Conservation (phyloP, 2,329 filamentous ascomycete genomes). For the Raffaelea arxii region DNA sequence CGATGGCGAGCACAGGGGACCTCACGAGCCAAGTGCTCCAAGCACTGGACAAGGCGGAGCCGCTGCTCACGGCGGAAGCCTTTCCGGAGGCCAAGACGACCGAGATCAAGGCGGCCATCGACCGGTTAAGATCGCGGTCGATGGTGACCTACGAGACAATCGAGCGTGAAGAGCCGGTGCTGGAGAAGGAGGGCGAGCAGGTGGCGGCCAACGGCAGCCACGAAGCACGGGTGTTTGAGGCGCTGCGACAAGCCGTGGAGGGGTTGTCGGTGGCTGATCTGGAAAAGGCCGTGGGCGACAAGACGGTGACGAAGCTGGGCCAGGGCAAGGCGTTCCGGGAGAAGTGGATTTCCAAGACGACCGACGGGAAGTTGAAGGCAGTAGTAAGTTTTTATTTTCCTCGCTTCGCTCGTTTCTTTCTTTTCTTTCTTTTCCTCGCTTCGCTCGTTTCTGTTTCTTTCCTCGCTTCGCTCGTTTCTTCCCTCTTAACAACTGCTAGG, state of each 20-base stretch:
- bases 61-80: constrained; percentile 57
- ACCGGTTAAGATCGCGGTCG: constrained; percentile 71
- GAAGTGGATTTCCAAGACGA: constrained; percentile 58
- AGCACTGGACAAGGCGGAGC: constrained; percentile 51
- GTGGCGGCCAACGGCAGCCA: constrained; percentile 70
- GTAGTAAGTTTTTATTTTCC: constrained; percentile 38
- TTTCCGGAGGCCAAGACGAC: constrained; percentile 59
- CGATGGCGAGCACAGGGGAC: constrained; percentile 33
- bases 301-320: constrained; percentile 70
- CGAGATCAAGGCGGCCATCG: constrained; percentile 76
- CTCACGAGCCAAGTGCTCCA: constrained; percentile 56
- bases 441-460: too few species aligned
- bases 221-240: constrained; percentile 74
- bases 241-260: constrained; percentile 60
- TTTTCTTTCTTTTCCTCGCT: too few species aligned
- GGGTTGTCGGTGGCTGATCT: constrained; percentile 73
- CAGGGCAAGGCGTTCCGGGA: constrained; percentile 88
- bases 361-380: constrained; percentile 41
- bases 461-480: too few species aligned
- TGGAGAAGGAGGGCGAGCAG: constrained; percentile 66
- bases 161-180: constrained; percentile 64
- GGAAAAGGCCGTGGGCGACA: constrained; percentile 59
- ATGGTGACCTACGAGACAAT: constrained; percentile 83
- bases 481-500: constrained; percentile 31
- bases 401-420: too few species aligned